These are phyloP conservation scores for Ogataea zsoltii DNA, from an alignment of 805 yeast species.

Conservation along the genomic window DNA sequence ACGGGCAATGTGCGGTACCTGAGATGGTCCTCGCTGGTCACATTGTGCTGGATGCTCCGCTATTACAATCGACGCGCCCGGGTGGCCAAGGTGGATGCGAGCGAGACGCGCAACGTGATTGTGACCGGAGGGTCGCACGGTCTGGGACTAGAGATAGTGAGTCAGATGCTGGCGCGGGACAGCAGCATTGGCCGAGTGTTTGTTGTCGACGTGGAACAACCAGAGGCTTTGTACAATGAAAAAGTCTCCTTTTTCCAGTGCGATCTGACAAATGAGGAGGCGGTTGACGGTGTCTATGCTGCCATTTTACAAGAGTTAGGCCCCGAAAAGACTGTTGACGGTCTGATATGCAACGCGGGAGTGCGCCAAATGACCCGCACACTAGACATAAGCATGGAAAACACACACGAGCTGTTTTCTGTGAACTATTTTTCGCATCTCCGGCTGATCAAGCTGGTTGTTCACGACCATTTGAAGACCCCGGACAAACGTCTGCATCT, in stretches of 20 bases:
- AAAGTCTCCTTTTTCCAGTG: slow-evolving; percentile 29
- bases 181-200: slow-evolving; percentile 3
- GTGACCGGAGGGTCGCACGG: slow-evolving; percentile 56
- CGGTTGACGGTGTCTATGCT: slow-evolving; percentile 28
- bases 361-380: slow-evolving; percentile 39
- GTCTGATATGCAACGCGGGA: slow-evolving; percentile 52
- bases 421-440: slow-evolving; percentile 48
- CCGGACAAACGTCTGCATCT: slow-evolving; percentile 35
- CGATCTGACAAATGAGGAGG: slow-evolving; percentile 22
- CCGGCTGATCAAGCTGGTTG: slow-evolving; percentile 37
- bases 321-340: slow-evolving; percentile 25
- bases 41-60: slow-evolving; percentile 24
- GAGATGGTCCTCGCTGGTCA: slow-evolving; percentile 10
- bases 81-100: slow-evolving; percentile 1
- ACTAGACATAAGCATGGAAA: slow-evolving; percentile 24
- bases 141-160: slow-evolving; percentile 45
- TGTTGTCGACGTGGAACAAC: slow-evolving; percentile 10
- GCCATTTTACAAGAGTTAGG: slow-evolving; percentile 17
- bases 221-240: slow-evolving; percentile 9
- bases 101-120: slow-evolving; percentile 29
- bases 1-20: slow-evolving; percentile 5
- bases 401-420: slow-evolving; percentile 35
- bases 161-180: slow-evolving; percentile 17
- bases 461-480: slow-evolving; percentile 27
- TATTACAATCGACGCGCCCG: slow-evolving; percentile 17